Evolutionary conservation across 2,329 filamentous ascomycete genomes (phyloP).

Genomic region (Coniochaeta sp.): DNA sequence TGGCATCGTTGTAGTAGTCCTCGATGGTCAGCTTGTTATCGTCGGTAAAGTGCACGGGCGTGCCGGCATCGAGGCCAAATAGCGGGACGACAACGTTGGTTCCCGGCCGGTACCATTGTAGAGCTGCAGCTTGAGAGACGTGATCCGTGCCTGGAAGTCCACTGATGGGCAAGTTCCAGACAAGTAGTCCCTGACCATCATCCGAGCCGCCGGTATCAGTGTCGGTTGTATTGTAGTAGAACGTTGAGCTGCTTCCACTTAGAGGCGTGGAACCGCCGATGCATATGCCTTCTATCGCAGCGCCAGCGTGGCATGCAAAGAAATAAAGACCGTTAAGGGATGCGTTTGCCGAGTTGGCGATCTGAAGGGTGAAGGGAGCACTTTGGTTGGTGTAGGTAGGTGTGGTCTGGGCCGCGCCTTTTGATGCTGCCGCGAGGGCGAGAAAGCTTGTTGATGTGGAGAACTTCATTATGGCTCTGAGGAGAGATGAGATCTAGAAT

Average conservation of each 20-base stretch:
- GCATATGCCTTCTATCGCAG: conserved; percentile 25
- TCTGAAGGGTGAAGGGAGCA: conserved; percentile 23
- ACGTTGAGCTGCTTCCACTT: conserved; percentile 13
- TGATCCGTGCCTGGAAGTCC: conserved; percentile 7
- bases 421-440: conserved; percentile 16
- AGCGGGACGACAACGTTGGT: conserved; percentile 23
- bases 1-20: conserved; percentile 19
- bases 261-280: conserved; percentile 10
- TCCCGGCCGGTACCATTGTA: conserved; percentile 13
- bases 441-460: conserved; percentile 13
- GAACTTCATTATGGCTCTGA: neutral
- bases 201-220: conserved; percentile 3
- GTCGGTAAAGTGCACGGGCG: conserved; percentile 20
- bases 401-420: conserved; percentile 19
- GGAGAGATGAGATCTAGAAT: neutral
- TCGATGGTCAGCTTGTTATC: conserved; percentile 19
- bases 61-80: conserved; percentile 11
- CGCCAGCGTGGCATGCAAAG: conserved; percentile 23
- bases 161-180: conserved; percentile 19
- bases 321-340: conserved; percentile 24
- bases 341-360: conserved; percentile 16
- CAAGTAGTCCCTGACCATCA: conserved; percentile 14
- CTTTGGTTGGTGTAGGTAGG: conserved; percentile 16
- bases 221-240: conserved; percentile 25
- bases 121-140: conserved; percentile 12